Percentiles rank a stretch among this genome's conserved stretches.
phyloP scores from a whole-genome alignment of 2,329 filamentous ascomycete genomes.

The Didymella lethalis region DNA sequence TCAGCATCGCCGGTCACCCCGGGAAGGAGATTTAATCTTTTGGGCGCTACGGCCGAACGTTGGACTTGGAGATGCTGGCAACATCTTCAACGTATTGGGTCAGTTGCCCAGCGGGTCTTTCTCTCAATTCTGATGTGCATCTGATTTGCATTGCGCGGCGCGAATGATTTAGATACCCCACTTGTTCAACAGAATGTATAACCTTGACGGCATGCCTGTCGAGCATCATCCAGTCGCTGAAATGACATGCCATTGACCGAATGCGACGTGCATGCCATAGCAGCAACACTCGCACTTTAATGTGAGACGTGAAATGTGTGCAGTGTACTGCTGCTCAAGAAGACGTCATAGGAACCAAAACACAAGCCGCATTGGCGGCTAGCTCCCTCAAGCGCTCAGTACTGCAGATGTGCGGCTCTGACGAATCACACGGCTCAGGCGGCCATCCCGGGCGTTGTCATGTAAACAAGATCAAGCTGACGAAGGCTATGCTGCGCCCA shows the following conservation, averaged over 20 bases:
- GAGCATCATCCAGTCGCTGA: neutral
- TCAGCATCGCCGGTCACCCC: constrained; percentile 44
- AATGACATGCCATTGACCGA: constrained; percentile 2
- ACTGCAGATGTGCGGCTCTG: constrained; percentile 1
- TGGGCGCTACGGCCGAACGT: constrained; percentile 40
- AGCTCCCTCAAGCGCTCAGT: neutral
- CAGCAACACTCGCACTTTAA: constrained; percentile 7
- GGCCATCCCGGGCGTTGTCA: neutral
- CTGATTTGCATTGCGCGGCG: constrained; percentile 25
- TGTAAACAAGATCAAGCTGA: constrained; percentile 7
- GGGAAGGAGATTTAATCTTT: constrained; percentile 46
- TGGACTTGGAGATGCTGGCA: constrained; percentile 44
- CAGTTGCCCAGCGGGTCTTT: constrained; percentile 33
- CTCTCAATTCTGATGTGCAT: constrained; percentile 24
- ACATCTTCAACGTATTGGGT: constrained; percentile 41
- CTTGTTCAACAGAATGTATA: constrained; percentile 10
- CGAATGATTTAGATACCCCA: constrained; percentile 19
- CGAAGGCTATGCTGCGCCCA: constrained; percentile 3
- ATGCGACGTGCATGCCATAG: neutral
- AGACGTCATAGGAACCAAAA: constrained; percentile 19
- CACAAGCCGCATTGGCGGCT: constrained; percentile 5
- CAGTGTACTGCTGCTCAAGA: constrained; percentile 1
- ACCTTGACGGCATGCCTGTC: neutral
- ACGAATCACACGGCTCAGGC: constrained; percentile 1
- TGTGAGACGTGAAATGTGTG: constrained; percentile 1